Evolutionary conservation across 2,329 filamentous ascomycete species (phyloP), one percentile per base, ranked within the genome.

Genomic region (Septoria linicola): DNA sequence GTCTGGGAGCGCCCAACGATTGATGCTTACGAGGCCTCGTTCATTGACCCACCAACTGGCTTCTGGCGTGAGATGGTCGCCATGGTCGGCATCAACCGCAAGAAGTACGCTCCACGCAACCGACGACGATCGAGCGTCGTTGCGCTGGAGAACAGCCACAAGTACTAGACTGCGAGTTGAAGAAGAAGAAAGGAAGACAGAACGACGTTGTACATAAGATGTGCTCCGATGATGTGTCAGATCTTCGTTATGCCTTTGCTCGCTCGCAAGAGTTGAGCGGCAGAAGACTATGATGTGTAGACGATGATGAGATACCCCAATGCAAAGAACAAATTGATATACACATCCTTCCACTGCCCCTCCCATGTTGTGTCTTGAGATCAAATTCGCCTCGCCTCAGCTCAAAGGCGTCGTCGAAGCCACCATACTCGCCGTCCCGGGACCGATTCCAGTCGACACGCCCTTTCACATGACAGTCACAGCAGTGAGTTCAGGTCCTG

Each of bases 1-100:
- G 70, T 82, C 14, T 85, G 81, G 81, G 78, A 85, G 54, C 72
- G 76, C n/a, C 81, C 81, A 8, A 63, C 72, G 13, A 78, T 84
- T 48, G 82, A 85, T 52, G 75, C 74, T 0, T 84, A 84, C 58
- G 80, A 82, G 65, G 72, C 68, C 7, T 72, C 71, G 14, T 78
- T 84, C 58, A 42, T 70, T 5, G 66, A 73, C 7, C 70, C 72
- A 8, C 74, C 78, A 0, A 65, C 75, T n/a, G 72, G 76, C 4
- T 82, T 82, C 70, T 81, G 80, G 78, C 68, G 63, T 11, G 80
- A 82, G 59, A 72, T 82, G 60, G 56, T 68, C n/a, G 71, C 73
- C 47, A 48, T 80, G 58, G 57, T 79, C 4, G 69, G 75, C 14
- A 45, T 70, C 14, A 56, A 27, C 59, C 55, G 57, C 34, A 39